Percentiles rank a stretch among this genome's conserved stretches.
Conservation (phyloP, 2,329 filamentous ascomycete species). For the Davidsoniella neocaledoniae region DNA sequence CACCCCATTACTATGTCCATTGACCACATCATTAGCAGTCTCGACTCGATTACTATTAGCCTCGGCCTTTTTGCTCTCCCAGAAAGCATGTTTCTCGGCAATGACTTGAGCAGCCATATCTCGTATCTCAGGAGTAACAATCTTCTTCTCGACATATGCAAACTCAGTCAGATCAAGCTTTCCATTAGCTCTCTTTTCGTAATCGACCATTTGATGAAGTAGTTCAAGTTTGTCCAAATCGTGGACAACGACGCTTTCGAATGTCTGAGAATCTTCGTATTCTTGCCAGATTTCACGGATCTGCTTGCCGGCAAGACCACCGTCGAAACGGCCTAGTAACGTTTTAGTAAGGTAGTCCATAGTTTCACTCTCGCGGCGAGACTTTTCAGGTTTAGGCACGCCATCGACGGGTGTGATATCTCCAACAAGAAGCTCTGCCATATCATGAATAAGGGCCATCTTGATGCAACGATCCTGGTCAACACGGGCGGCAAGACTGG, state of each 20-base stretch:
- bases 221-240: slow-evolving; percentile 97
- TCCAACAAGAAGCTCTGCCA: slow-evolving; percentile 88
- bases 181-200: slow-evolving; percentile 56
- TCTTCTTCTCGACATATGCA: slow-evolving; percentile 54
- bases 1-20: slow-evolving; percentile 1
- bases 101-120: slow-evolving; percentile 65
- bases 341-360: slow-evolving; percentile 77
- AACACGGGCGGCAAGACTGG: slow-evolving; percentile 50
- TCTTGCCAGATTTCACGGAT: slow-evolving; percentile 80
- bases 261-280: slow-evolving; percentile 75
- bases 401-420: slow-evolving; percentile 92
- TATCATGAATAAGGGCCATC: slow-evolving; percentile 94
- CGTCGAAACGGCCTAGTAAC: slow-evolving; percentile 58
- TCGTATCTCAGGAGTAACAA: slow-evolving; percentile 62
- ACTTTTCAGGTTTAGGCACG: slow-evolving; percentile 76
- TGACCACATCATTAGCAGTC: not conserved
- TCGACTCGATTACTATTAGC: not conserved
- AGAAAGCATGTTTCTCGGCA: slow-evolving; percentile 57
- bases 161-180: slow-evolving; percentile 73
- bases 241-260: slow-evolving; percentile 80
- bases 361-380: slow-evolving; percentile 64
- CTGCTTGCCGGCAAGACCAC: slow-evolving; percentile 50
- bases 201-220: slow-evolving; percentile 88
- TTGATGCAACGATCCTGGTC: slow-evolving; percentile 74
- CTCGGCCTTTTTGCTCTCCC: slow-evolving; percentile 30